Base-by-base conservation (phyloP, 306 rosid genomes). In the Myrica gale region DNA sequence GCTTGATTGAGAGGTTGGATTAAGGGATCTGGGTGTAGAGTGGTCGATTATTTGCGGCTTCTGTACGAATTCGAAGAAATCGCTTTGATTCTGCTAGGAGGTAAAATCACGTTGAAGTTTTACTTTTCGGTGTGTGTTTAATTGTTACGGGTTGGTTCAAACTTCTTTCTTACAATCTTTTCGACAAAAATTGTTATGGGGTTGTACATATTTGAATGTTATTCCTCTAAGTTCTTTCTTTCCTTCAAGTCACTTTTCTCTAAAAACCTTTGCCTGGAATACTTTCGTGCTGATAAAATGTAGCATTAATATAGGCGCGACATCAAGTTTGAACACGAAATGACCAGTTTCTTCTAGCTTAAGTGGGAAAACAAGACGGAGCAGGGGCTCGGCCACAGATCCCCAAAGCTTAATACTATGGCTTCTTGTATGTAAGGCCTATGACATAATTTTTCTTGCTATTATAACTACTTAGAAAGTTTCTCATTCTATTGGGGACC, bases 321-420 rank as follows among this genome's bases (percentile, higher is more conserved):
- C 87, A 73, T 85, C 92, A 69, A 75, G 85, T 60, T 74, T 80
- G 77, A 84, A 73, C 48, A 82, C 73, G 1, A 81, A 85, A 65
- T 76, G 48, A 52, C 66, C 71, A 51, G 26, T 54, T 68, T 12
- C 77, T 78, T 56, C 65, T 23, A 74, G 79, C 75, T 79, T 65
- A 50, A 89, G 79, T 23, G 87, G 88, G 1, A 92, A 90, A 82
- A 66, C 90, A 46, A 79, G 78, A 78, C 76, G 90, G 52, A 81
- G 73, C 69, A 82, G 87, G 83, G 89, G 91, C 54, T 86, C 96
- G 65, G 90, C 93, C 71, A 84, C 92, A 42, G 97, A 90, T 75
- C 92, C 95, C 9, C 98, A 94, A 48, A 88, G 97, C 61, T 76
- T 94, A 45, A 23, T 23, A 1, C 1, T 23, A 1, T 45, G 12